These are phyloP conservation scores for Parachlorella kessleri DNA, from an alignment of 139 green algal genomes.

Conservation along the genomic window DNA sequence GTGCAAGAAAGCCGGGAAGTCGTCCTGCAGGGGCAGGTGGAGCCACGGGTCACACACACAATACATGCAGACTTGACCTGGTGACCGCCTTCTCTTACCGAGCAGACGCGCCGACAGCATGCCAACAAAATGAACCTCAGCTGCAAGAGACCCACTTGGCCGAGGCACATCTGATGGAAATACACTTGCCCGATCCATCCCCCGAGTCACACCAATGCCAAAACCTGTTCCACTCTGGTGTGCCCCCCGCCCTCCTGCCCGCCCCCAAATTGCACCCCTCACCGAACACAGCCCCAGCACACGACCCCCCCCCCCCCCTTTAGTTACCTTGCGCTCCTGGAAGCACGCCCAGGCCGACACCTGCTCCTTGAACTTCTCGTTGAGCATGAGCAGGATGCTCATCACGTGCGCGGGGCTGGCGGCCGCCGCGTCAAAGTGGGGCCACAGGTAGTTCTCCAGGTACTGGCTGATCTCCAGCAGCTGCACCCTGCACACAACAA, in stretches of 20 bases:
- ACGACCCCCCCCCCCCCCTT: no score
- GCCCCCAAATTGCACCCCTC: no score
- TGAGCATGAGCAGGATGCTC: constrained; percentile 91
- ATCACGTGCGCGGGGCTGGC: constrained; percentile 75
- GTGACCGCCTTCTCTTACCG: not conserved
- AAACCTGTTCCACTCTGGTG: no score
- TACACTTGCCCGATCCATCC: no score
- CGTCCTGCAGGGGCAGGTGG: constrained; percentile 57
- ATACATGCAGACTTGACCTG: not conserved
- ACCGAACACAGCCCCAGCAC: no score
- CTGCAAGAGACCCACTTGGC: no score
- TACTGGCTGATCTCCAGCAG: constrained; percentile 94
- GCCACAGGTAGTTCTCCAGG: constrained; percentile 95
- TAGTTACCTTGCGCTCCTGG: constrained; percentile 4
- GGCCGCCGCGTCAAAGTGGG: constrained; percentile 68
- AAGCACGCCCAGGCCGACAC: constrained; percentile 86
- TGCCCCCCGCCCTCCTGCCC: no score
- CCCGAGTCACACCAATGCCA: no score
- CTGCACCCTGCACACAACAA: constrained; percentile 35
- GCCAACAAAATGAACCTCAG: no score
- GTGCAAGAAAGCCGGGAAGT: constrained; percentile 78
- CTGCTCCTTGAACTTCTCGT: constrained; percentile 92
- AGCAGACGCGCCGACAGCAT: no score
- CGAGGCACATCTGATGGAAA: no score
- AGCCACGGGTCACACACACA: no score